A percentile compares a stretch with the other conserved stretches of the same genome.
Conservation (phyloP, 2,329 filamentous ascomycete genomes). For the Fusarium neocosmosporiellum region DNA sequence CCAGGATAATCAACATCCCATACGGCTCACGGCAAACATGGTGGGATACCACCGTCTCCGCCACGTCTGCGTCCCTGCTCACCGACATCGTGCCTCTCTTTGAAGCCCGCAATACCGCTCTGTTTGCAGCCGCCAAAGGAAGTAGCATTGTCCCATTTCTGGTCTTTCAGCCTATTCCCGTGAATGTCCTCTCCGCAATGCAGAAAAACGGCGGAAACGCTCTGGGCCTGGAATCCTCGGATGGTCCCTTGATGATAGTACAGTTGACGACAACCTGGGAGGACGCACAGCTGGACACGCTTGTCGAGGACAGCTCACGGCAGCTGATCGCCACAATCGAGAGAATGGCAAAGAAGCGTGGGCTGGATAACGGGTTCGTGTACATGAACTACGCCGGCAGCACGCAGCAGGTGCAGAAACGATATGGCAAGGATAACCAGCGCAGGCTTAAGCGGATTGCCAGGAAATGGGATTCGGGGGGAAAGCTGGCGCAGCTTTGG, state of each 20-base stretch:
- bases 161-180: constrained; percentile 53
- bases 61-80: constrained; percentile 39
- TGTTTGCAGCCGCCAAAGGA: constrained; percentile 23
- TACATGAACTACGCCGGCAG: constrained; percentile 29
- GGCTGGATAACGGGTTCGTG: constrained; percentile 3
- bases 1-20: constrained; percentile 36
- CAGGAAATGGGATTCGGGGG: constrained; percentile 11
- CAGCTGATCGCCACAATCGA: not conserved
- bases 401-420: constrained; percentile 12
- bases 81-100: constrained; percentile 43
- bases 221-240: not conserved
- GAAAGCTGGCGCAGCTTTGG: constrained; percentile 11
- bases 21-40: constrained; percentile 45
- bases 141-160: constrained; percentile 33
- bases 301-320: constrained; percentile 2
- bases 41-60: constrained; percentile 44
- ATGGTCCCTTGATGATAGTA: constrained; percentile 8
- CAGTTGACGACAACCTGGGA: constrained; percentile 17
- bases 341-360: constrained; percentile 3
- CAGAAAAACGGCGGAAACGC: constrained; percentile 20
- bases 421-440: constrained; percentile 11
- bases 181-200: constrained; percentile 13
- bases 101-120: constrained; percentile 24
- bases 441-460: constrained; percentile 10
- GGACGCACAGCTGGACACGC: not conserved